Evolutionary conservation across 306 rosid genomes (phyloP), one percentile per base, ranked within the genome.

Genomic region (Dalbergia oliveri): DNA sequence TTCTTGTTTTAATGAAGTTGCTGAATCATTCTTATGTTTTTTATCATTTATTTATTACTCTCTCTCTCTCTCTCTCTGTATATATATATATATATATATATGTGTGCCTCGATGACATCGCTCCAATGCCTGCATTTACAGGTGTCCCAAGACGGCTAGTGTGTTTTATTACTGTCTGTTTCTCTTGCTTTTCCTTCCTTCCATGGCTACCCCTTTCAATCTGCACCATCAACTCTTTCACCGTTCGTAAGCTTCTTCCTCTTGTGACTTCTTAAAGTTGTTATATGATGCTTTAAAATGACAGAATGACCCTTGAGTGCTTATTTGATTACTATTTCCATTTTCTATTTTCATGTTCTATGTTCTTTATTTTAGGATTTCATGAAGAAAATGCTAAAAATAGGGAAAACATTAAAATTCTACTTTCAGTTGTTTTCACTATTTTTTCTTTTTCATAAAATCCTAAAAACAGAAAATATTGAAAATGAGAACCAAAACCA

Each of bases 161-260:
- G 9, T 56, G 5, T 72, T 35, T 34, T 44, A 37, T 41, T 70
- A 54, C 3, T 54, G 5, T 7, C n/a, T 15, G 16, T 12, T 11
- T 13, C 47, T 62, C 80, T 64, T 35, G 63, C 19, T 34, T 81
- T 86, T 69, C n/a, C n/a, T 26, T 61, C 60, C 45, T 77, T 72
- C 81, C 80, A 88, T 89, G 94, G 90, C 94, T 85, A 58, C 86
- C 83, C 85, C 63, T 56, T 68, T 82, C 54, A 71, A 84, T 69
- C 78, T 78, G 73, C 92, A 83, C 45, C 79, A 73, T 62, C 90
- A 75, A 58, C 78, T 86, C 9, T 73, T 77, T 82, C 33, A 61
- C 39, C 39, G 72, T 60, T 78, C 84, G 90, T 91, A 89, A 91
- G 89, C 79, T 65, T 79, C 73, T 65, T 79, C 73, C 77, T 71